phyloP scores from a whole-genome alignment of 257 asterid species.

The Solanum chiquidenum region DNA sequence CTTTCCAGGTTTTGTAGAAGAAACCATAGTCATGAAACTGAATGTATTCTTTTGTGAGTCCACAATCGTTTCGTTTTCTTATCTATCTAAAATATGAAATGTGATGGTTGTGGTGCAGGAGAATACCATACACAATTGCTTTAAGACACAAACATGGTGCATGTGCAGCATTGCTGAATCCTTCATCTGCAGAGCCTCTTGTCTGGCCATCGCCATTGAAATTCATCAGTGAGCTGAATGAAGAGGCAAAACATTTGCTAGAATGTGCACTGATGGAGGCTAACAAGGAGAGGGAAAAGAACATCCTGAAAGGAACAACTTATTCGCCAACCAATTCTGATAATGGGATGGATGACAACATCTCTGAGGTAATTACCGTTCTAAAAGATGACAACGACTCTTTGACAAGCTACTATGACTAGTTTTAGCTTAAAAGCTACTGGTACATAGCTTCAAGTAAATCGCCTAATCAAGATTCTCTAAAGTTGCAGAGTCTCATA shows the following conservation, averaged over 20 bases:
- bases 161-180: constrained; percentile 83
- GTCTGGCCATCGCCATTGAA: constrained; percentile 96
- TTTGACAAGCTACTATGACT: neutral
- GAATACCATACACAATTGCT: constrained; percentile 84
- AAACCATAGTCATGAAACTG: neutral
- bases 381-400: neutral
- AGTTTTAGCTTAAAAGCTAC: neutral
- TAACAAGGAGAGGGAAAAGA: constrained; percentile 69
- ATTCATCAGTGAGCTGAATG: constrained; percentile 78
- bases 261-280: constrained; percentile 80
- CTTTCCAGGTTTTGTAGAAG: neutral
- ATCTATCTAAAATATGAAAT: neutral
- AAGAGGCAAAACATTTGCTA: constrained; percentile 66
- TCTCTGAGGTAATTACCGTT: constrained; percentile 49
- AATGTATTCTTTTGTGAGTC: neutral
- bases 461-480: neutral
- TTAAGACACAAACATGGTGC: constrained; percentile 62
- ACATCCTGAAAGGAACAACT: constrained; percentile 49
- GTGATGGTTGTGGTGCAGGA: constrained; percentile 30
- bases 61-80: neutral
- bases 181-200: constrained; percentile 91
- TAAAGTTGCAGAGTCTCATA: neutral
- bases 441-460: neutral
- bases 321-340: constrained; percentile 50
- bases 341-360: constrained; percentile 41